These are phyloP conservation scores for Teunomyces funiuensis DNA, from an alignment of 805 yeast genomes.

Conservation along the genomic window DNA sequence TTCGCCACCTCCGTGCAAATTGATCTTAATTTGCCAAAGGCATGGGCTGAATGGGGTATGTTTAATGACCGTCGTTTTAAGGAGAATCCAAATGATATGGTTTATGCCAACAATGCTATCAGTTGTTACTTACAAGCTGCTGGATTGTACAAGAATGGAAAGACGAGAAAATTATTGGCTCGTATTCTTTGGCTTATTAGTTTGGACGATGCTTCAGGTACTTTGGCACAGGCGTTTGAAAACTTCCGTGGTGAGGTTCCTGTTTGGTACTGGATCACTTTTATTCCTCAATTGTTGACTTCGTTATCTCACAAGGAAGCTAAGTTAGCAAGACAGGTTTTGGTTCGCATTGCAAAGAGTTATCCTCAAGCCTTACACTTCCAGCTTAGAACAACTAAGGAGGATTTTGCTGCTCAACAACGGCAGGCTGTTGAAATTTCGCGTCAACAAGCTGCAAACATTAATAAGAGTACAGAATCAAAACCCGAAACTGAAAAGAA, in stretches of 20 bases:
- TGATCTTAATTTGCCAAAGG: conserved; percentile 90
- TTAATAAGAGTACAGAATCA: conserved; percentile 5
- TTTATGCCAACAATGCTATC: conserved; percentile 88
- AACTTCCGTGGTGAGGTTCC: conserved; percentile 95
- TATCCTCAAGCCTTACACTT: conserved; percentile 97
- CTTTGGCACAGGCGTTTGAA: conserved; percentile 84
- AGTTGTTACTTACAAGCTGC: conserved; percentile 98
- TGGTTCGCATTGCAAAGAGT: conserved; percentile 90
- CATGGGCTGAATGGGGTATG: conserved; percentile 99
- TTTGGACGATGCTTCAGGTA: conserved; percentile 80
- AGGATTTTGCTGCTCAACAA: conserved; percentile 85
- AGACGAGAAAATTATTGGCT: conserved; percentile 83
- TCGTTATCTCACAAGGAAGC: conserved; percentile 92
- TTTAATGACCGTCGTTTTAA: conserved; percentile 87
- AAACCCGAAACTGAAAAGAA: conserved; percentile 6
- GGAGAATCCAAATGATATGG: conserved; percentile 77
- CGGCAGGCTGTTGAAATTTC: conserved; percentile 56
- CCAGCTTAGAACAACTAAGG: conserved; percentile 92
- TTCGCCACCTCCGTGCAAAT: conserved; percentile 97
- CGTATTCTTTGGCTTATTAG: conserved; percentile 92
- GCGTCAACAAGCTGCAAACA: conserved; percentile 18
- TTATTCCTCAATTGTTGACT: conserved; percentile 89
- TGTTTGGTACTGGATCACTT: conserved; percentile 99
- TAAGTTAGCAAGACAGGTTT: conserved; percentile 77
- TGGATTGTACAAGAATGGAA: conserved; percentile 89